Base-by-base conservation (phyloP, 2,329 filamentous ascomycete genomes). In the Tetracladium maxilliforme region DNA sequence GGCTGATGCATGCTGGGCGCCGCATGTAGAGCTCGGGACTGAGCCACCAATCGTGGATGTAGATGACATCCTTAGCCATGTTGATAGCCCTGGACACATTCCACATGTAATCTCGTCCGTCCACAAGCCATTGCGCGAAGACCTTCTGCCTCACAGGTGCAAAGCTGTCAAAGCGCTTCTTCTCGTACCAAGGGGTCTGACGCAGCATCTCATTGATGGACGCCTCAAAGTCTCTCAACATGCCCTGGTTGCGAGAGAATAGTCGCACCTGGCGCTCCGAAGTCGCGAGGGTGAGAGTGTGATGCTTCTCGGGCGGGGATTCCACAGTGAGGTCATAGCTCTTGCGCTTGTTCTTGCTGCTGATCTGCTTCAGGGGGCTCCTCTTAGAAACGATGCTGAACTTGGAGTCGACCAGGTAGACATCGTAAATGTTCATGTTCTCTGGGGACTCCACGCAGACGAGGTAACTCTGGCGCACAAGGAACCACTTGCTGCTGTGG, bases 1-100 rank as follows among this genome's bases (percentile, higher is more conserved):
- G 87, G 44, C 86, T 94, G 51, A 95, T 94, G 22, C 82, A 84
- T 14, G 90, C 80, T 26, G 90, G 90, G 30, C 90, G 70, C 31
- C 90, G 71, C 73, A 95, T 76, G 54, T 98, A 98, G 22, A 98
- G 57, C 50, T 98, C 87, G 2, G 90, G 90, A 39, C 82, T 94
- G 20, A 98, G 56, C 90, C 90, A 98, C 90, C 90, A 98, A 49
- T 95, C 90, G 47, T 98, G 90, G 33, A 98, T 95, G 51, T 95
- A 95, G 39, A 98, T 87, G 33, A 95, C 87, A 54, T 95, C 90
- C 41, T 82, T 82, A 7, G 90, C 90, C 72, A 94, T 93, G 45
- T 83, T 90, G 41, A 98, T 92, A 9, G 90, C 90, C 35, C 87
- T 71, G 8, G 87, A 95, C 6, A 95, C 84, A 47, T 94, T 92